phyloP scores from a whole-genome alignment of 1,284 basidiomycete genomes.

The Apiotrichum gamsii region DNA sequence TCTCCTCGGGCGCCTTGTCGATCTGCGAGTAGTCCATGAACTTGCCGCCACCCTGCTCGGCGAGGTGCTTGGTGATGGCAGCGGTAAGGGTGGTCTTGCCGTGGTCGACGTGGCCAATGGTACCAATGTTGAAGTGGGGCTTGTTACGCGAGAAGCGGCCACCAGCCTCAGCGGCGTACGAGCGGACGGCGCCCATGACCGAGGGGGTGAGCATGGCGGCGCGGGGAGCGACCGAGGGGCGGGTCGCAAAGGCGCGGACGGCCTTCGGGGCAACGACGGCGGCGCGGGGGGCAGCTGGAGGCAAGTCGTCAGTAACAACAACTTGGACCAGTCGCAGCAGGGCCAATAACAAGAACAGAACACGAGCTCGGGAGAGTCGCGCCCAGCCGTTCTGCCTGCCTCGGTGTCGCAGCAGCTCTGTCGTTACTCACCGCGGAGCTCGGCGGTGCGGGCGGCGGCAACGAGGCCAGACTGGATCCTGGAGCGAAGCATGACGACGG shows the following conservation, averaged over 20 bases:
- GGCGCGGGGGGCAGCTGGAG: constrained; percentile 7
- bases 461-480: constrained; percentile 24
- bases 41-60: constrained; percentile 74
- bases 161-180: constrained; percentile 57
- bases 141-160: constrained; percentile 74
- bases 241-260: constrained; percentile 10
- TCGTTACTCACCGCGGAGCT: constrained; percentile 27
- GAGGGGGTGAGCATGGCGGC: constrained; percentile 10
- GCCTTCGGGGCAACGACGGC: constrained; percentile 7
- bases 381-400: too few species aligned
- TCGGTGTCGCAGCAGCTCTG: too few species aligned
- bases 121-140: constrained; percentile 96
- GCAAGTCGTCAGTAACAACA: too few species aligned
- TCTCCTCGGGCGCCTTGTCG: constrained; percentile 99
- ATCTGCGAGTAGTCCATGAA: constrained; percentile 98
- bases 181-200: constrained; percentile 24
- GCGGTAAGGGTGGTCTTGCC: constrained; percentile 96
- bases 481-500: constrained; percentile 37
- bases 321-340: too few species aligned
- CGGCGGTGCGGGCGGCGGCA: constrained; percentile 25
- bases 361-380: too few species aligned
- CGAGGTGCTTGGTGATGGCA: constrained; percentile 93
- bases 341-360: too few species aligned
- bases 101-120: constrained; percentile 88
- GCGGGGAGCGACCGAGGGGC: constrained; percentile 10